A percentile compares a stretch with the other conserved stretches of the same genome.
Conservation (phyloP, 1,284 basidiomycete genomes). For the Cryptococcus depauperatus region DNA sequence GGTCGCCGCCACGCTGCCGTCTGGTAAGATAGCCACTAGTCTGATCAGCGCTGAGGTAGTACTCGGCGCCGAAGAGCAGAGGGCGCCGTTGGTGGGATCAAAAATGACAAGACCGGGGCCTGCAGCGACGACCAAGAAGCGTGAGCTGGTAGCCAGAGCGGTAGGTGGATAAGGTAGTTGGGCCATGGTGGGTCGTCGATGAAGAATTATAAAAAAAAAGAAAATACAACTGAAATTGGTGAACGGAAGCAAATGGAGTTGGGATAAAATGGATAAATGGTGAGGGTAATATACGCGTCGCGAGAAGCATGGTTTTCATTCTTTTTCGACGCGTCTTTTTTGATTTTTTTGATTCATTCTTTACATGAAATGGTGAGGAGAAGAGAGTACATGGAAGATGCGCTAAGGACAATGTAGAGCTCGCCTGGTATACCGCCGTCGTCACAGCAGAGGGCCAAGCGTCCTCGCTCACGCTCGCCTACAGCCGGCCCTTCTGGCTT, state of each 20-base stretch:
- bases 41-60: conserved; percentile 49
- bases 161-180: conserved; percentile 19
- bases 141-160: conserved; percentile 26
- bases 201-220: no score
- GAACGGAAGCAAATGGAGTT: conserved; percentile 2
- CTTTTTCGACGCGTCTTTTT: conserved; percentile 8
- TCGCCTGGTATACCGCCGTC: conserved; percentile 31
- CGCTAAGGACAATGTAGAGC: no score
- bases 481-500: conserved; percentile 29
- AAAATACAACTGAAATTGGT: neutral
- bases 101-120: conserved; percentile 58
- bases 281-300: conserved; percentile 4
- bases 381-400: no score
- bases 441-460: conserved; percentile 36
- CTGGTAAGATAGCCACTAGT: conserved; percentile 53
- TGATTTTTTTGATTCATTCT: neutral
- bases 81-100: conserved; percentile 47
- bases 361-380: no score
- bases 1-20: conserved; percentile 54
- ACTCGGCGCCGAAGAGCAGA: conserved; percentile 5
- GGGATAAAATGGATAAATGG: no score
- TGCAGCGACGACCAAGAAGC: conserved; percentile 52
- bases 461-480: conserved; percentile 34
- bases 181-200: neutral
- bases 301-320: neutral